Conservation (phyloP, 768 basidiomycete genomes). For the Phallus indusiatus region DNA sequence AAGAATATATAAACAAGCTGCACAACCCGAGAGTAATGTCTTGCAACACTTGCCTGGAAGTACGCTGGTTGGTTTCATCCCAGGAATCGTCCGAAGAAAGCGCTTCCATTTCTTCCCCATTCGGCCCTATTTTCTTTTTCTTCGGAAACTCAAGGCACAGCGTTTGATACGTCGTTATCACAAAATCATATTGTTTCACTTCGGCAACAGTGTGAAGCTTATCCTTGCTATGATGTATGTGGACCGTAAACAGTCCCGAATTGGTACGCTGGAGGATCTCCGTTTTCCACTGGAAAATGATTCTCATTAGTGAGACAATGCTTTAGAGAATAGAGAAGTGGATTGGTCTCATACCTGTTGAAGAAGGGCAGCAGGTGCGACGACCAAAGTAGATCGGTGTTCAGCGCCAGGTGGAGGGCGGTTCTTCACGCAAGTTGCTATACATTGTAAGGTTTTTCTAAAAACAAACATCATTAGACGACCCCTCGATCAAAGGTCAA, state of each 20-base stretch:
- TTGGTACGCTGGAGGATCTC: constrained; percentile 64
- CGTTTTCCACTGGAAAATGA: constrained; percentile 51
- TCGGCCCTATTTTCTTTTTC: constrained; percentile 36
- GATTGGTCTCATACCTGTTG: constrained; percentile 38
- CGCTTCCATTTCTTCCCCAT: constrained; percentile 37
- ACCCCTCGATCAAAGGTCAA: constrained; percentile 22
- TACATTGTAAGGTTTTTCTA: constrained; percentile 66
- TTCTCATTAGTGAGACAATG: background rate
- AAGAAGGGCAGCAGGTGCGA: constrained; percentile 69
- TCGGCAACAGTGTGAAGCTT: constrained; percentile 48
- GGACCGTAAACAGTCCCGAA: constrained; percentile 42
- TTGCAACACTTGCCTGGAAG: background rate
- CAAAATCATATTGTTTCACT: constrained; percentile 48
- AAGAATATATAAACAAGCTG: background rate
- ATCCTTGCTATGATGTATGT: constrained; percentile 64
- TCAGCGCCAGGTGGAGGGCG: constrained; percentile 30
- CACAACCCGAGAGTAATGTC: too few relatives aligned
- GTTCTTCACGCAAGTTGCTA: constrained; percentile 68
- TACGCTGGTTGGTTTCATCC: background rate
- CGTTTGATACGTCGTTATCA: constrained; percentile 74
- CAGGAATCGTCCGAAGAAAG: constrained; percentile 40
- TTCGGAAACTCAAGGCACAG: constrained; percentile 50
- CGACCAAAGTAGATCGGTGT: constrained; percentile 53
- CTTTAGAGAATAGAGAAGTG: background rate
- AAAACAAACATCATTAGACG: background rate